Conservation (phyloP, 2,329 filamentous ascomycete genomes). For the Boeremia lycopersici region DNA sequence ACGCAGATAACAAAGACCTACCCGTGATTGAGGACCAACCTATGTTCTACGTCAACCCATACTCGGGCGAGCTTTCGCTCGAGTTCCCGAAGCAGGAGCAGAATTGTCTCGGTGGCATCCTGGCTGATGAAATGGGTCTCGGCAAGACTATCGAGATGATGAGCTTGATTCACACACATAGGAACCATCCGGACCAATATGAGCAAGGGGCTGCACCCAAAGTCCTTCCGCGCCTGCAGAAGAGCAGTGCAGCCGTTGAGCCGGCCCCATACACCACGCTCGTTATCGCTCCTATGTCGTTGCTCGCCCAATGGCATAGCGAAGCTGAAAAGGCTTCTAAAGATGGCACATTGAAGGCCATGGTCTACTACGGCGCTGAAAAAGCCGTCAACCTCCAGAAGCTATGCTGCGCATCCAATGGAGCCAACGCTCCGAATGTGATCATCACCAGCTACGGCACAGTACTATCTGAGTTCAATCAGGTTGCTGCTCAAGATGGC, state of each 20-base stretch:
- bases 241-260: slow-evolving; percentile 63
- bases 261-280: slow-evolving; percentile 86
- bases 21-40: slow-evolving; percentile 68
- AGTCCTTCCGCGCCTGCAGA: slow-evolving; percentile 66
- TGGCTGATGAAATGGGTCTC: slow-evolving; percentile 97
- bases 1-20: slow-evolving; percentile 81
- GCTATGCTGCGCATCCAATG: slow-evolving; percentile 77
- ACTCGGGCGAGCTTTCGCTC: slow-evolving; percentile 90
- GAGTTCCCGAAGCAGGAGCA: slow-evolving; percentile 94
- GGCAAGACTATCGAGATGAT: slow-evolving; percentile 99
- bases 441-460: slow-evolving; percentile 95
- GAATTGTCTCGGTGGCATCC: slow-evolving; percentile 87
- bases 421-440: slow-evolving; percentile 78
- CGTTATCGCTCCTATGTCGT: slow-evolving; percentile 94
- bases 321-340: slow-evolving; percentile 91
- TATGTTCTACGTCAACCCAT: slow-evolving; percentile 94
- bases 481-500: slow-evolving; percentile 70
- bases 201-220: slow-evolving; percentile 57
- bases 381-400: slow-evolving; percentile 79
- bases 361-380: slow-evolving; percentile 91
- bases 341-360: slow-evolving; percentile 77
- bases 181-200: slow-evolving; percentile 57
- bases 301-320: slow-evolving; percentile 96
- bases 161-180: slow-evolving; percentile 85
- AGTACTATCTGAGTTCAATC: slow-evolving; percentile 85